Percentiles rank a stretch among this genome's conserved stretches.
phyloP scores from a whole-genome alignment of 2,329 filamentous ascomycete genomes.

The Neurospora sp. region DNA sequence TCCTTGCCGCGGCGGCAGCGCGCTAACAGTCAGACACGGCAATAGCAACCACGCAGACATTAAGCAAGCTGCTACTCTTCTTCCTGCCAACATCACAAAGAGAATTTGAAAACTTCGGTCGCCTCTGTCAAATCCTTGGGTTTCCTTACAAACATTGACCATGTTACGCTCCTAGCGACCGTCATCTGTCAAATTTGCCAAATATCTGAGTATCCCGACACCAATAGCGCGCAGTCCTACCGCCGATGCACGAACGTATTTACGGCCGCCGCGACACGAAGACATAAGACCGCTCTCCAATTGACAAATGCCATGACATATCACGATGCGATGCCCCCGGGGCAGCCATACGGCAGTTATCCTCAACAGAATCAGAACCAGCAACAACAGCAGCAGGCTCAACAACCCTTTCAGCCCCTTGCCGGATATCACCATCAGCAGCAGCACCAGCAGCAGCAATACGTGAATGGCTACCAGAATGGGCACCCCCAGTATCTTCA shows the following conservation, averaged over 20 bases:
- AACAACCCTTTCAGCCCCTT: neutral
- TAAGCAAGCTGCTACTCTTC: neutral
- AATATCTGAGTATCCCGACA: neutral
- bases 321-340: constrained; percentile 29
- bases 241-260: neutral
- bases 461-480: constrained; percentile 9
- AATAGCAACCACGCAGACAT: neutral
- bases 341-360: constrained; percentile 26
- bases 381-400: constrained; percentile 6
- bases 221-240: neutral
- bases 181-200: neutral
- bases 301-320: constrained; percentile 21
- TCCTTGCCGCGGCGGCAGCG: neutral
- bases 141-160: neutral
- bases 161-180: neutral
- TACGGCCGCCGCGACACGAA: neutral
- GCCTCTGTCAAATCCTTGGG: neutral
- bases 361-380: constrained; percentile 20
- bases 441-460: constrained; percentile 15
- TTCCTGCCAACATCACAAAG: neutral
- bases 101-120: neutral
- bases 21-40: neutral
- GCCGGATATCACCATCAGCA: constrained; percentile 15
- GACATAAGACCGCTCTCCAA: neutral
- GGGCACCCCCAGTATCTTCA: constrained; percentile 18